Evolutionary conservation across 2,329 filamentous ascomycete genomes (phyloP), one percentile per base, ranked within the genome.

Genomic region (Penicillium corylophilum): DNA sequence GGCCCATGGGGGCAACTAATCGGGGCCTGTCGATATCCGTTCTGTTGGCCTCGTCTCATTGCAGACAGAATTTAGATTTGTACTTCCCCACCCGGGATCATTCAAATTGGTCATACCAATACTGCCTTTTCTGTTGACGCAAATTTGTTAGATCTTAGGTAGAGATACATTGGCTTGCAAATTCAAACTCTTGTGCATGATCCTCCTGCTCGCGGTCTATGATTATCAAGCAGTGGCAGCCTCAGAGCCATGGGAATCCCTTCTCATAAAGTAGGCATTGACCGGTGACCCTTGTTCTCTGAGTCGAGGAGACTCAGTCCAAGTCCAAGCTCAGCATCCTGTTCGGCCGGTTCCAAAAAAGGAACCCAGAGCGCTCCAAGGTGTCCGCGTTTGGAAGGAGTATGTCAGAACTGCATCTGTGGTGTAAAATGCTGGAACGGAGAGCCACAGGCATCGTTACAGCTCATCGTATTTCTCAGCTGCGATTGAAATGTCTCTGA

Each of bases 1-100:
- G 7, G 16, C 44, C 26, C n/a, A 16, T 40, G 20, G 35, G 15
- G 26, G 35, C n/a, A 9, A 9, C 23, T 39, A 10, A 15, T 23
- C 28, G n/a, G 31, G 23, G 10, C 16, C 48, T 59, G 56, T 53
- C 53, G 29, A 50, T 51, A 51, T 48, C 52, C 55, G 52, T 53
- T 49, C 22, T 53, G 47, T 47, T 46, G 31, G 46, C 47, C 44
- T 46, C 24, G 48, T 38, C 55, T 50, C 44, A 52, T 49, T 55
- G 48, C 55, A 56, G 55, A n/a, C 29, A 26, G 40, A 36, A 53
- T 41, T 28, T 18, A 51, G 33, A 54, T 52, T 46, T 45, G 41
- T 29, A 36, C 39, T 48, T 55, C 39, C 50, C 48, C 28, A 16
- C 28, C 39, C 10, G 43, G 26, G 47, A 23, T 28, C 24, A 38